Evolutionary conservation across 371 early-diverging fungal genomes (phyloP).

Genomic region (Mucor indicus): DNA sequence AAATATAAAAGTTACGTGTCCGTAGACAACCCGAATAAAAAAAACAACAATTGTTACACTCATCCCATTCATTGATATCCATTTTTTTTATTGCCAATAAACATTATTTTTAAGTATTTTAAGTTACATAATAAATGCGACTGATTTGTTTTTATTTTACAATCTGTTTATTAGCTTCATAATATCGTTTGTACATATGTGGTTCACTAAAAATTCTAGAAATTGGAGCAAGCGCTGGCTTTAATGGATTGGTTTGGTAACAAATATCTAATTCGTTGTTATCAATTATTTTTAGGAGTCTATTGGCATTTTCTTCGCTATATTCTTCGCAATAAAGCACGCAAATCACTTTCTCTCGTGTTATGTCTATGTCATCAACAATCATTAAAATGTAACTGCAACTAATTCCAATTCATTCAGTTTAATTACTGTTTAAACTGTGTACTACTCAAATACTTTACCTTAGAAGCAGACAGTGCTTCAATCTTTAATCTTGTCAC

Average conservation of each 20-base stretch:
- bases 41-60: neutral
- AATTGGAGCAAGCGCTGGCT: too few species aligned
- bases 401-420: neutral
- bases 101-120: constrained; percentile 2
- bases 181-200: neutral
- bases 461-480: neutral
- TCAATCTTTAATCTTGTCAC: too few species aligned
- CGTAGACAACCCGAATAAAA: too few species aligned
- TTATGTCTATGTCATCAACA: neutral
- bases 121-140: constrained; percentile 4
- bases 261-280: too few species aligned
- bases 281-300: too few species aligned
- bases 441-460: too few species aligned
- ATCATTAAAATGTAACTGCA: neutral
- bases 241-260: too few species aligned
- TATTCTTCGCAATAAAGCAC: neutral
- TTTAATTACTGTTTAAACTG: neutral
- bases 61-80: constrained; percentile 3
- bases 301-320: too few species aligned
- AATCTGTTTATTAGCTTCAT: neutral
- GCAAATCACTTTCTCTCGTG: neutral
- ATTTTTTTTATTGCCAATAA: constrained; percentile 1
- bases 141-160: constrained; percentile 1
- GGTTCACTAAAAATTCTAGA: neutral
- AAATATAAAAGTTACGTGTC: too few species aligned